Evolutionary conservation across 768 basidiomycete genomes (phyloP).

Genomic region (Mycena haematopus): DNA sequence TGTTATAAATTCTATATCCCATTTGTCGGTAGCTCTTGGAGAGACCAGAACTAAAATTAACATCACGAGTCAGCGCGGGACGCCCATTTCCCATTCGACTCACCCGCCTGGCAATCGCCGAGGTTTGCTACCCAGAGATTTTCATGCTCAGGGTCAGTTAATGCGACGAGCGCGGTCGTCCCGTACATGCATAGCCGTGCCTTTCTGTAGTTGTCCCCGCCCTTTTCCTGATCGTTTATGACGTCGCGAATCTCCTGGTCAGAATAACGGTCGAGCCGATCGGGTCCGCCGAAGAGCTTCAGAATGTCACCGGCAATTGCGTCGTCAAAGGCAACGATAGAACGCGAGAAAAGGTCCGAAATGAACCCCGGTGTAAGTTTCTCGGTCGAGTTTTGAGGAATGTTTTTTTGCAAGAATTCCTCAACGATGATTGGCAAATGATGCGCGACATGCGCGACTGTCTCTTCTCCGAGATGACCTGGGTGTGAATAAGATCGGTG

Average conservation of each 20-base stretch:
- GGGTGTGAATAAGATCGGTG: conserved; percentile 21
- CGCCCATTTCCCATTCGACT: conserved; percentile 34
- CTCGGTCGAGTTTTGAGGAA: conserved; percentile 43
- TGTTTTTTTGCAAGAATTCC: conserved; percentile 57
- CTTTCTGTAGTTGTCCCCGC: conserved; percentile 67
- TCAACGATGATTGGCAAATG: conserved; percentile 73
- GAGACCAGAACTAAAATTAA: conserved; percentile 55
- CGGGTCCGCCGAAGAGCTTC: conserved; percentile 64
- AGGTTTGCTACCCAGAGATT: conserved; percentile 83
- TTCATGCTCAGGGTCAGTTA: conserved; percentile 71
- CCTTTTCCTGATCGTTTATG: conserved; percentile 68
- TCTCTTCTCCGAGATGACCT: conserved; percentile 76
- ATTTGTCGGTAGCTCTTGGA: conserved; percentile 52
- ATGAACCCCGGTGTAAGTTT: conserved; percentile 55
- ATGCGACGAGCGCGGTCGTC: conserved; percentile 75
- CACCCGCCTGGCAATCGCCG: conserved; percentile 82
- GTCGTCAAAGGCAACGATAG: conserved; percentile 68
- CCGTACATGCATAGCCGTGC: conserved; percentile 80
- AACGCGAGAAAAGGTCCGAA: conserved; percentile 60
- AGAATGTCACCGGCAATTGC: conserved; percentile 72
- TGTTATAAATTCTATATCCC: conserved; percentile 69
- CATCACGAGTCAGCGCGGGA: conserved; percentile 6
- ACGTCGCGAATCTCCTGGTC: conserved; percentile 62
- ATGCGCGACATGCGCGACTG: conserved; percentile 70
- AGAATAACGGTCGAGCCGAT: conserved; percentile 55